These are phyloP conservation scores for Coprinellus micaceus DNA, from an alignment of 768 basidiomycete species.

Conservation along the genomic window DNA sequence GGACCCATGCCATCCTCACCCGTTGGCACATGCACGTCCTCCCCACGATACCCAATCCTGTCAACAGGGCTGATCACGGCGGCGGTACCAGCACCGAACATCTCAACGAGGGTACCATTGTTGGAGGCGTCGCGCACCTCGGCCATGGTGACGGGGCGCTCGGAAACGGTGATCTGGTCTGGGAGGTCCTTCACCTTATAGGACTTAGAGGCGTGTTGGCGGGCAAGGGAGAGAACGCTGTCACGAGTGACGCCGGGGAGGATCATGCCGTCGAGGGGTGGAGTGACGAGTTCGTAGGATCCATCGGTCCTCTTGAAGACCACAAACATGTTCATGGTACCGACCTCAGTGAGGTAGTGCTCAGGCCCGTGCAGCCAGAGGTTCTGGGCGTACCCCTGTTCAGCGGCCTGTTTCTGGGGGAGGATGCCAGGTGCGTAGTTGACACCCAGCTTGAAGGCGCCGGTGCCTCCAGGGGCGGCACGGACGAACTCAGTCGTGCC, in stretches of 20 bases:
- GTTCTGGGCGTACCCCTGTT: conserved; percentile 67
- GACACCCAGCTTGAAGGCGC: conserved; percentile 82
- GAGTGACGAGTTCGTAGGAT: conserved; percentile 72
- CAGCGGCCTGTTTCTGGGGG: conserved; percentile 75
- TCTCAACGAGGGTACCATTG: conserved; percentile 62
- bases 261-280: conserved; percentile 82
- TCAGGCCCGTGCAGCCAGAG: conserved; percentile 65
- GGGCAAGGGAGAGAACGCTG: conserved; percentile 61
- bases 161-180: conserved; percentile 42
- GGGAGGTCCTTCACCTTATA: conserved; percentile 42
- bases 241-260: conserved; percentile 89
- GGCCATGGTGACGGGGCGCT: conserved; percentile 55
- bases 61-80: conserved; percentile 64
- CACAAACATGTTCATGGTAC: conserved; percentile 81
- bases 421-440: conserved; percentile 89
- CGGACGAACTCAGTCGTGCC: conserved; percentile 83
- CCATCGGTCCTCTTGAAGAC: conserved; percentile 60
- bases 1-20: conserved; percentile 39
- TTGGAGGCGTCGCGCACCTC: conserved; percentile 47
- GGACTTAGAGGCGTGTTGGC: conserved; percentile 45
- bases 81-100: conserved; percentile 77
- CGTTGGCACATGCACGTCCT: conserved; percentile 45
- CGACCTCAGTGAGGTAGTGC: conserved; percentile 50
- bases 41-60: conserved; percentile 49
- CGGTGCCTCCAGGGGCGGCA: conserved; percentile 85